Conservation (phyloP, 495 filamentous ascomycete species). For the Rostrohypoxylon terebratum region DNA sequence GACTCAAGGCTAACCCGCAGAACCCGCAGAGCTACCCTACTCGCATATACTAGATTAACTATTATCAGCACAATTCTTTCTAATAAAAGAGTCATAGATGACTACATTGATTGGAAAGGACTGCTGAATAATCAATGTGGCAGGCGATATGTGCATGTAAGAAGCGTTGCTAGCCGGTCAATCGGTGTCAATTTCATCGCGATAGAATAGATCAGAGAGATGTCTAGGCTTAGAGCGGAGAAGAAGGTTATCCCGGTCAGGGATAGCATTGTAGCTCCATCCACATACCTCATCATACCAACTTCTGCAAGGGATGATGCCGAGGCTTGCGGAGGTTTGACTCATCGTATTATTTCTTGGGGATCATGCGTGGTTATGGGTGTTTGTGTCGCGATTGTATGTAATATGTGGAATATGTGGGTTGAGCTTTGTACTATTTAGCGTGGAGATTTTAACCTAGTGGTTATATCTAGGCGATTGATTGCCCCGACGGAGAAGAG, state of each 20-base stretch:
- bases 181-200: constrained; percentile 12
- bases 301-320: not conserved
- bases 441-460: constrained; percentile 4
- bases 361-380: not conserved
- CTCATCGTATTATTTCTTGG: not conserved
- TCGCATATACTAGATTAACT: not conserved
- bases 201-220: not conserved
- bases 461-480: not conserved
- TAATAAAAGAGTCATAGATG: not conserved
- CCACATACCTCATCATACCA: not conserved
- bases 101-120: not conserved
- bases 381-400: not conserved
- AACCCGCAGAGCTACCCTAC: not conserved
- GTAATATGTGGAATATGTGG: not conserved
- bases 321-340: constrained; percentile 1
- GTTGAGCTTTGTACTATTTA: not conserved
- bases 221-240: constrained; percentile 25
- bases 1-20: not conserved
- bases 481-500: not conserved
- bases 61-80: not conserved
- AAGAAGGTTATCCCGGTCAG: not conserved
- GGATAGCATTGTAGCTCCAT: not conserved
- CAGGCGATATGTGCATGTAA: not conserved
- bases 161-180: constrained; percentile 2
- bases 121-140: not conserved